Conservation (phyloP, 345 rosid species). For the Tarenaya hassleriana region DNA sequence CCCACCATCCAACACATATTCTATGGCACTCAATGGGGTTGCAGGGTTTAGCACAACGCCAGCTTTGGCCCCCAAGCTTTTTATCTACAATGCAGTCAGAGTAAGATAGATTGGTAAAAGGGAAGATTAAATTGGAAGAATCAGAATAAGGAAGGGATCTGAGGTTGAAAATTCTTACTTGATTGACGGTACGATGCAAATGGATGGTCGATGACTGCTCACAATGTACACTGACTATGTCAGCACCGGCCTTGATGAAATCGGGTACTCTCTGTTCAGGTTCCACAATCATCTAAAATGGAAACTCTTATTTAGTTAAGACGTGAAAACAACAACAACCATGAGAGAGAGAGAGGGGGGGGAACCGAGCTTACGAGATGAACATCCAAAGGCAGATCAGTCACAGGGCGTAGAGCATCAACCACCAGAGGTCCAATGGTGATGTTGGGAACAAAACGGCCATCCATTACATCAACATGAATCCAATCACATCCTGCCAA, state of each 20-base stretch:
- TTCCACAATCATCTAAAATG: conserved; percentile 86
- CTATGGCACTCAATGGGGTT: conserved; percentile 78
- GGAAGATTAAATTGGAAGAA: conserved; percentile 1
- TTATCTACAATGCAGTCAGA: conserved; percentile 45
- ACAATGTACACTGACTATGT: conserved; percentile 93
- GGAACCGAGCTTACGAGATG: conserved; percentile 58
- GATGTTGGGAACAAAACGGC: conserved; percentile 96
- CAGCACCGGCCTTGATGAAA: conserved; percentile 99
- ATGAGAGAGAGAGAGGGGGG: conserved; percentile 11
- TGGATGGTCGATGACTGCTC: conserved; percentile 95
- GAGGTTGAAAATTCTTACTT: conserved; percentile 35
- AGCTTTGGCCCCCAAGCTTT: conserved; percentile 89
- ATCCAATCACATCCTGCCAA: conserved; percentile 96
- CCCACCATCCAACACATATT: conserved; percentile 87
- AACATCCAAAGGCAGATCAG: conserved; percentile 95
- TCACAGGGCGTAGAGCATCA: conserved; percentile 88
- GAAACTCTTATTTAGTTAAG: conserved; percentile 16
- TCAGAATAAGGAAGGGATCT: not conserved
- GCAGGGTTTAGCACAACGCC: conserved; percentile 96
- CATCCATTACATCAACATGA: conserved; percentile 99
- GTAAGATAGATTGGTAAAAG: not conserved
- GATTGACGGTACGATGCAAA: conserved; percentile 80
- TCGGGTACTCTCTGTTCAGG: conserved; percentile 91
- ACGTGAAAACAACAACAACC: conserved; percentile 9
- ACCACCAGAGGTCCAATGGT: conserved; percentile 96